Conservation (phyloP, 169 alveolate species). For the Plasmodium vivax region DNA sequence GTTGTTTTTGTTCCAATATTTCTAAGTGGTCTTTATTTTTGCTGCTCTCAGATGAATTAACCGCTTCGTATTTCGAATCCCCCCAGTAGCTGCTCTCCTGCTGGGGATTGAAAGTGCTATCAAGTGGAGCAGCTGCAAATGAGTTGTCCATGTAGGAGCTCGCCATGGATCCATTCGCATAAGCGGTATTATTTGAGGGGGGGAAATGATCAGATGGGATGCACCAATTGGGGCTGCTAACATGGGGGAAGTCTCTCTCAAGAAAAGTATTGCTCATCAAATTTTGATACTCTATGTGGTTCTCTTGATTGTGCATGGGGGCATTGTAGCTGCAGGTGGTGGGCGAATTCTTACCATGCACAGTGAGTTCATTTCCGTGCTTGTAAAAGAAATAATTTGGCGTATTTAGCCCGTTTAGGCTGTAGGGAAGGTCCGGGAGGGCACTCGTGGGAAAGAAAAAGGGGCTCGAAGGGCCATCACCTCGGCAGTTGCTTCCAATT, state of each 20-base stretch:
- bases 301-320: conserved; percentile 1
- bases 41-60: not conserved
- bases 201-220: not conserved
- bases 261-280: conserved; percentile 9
- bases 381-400: not conserved
- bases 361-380: not conserved
- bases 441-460: not conserved
- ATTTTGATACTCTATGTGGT: not conserved
- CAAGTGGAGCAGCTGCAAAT: not conserved
- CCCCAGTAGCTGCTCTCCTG: not conserved
- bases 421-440: not conserved
- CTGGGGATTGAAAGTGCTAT: not conserved
- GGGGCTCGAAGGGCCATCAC: not conserved
- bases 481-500: not conserved
- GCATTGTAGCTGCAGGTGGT: not conserved
- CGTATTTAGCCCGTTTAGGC: not conserved
- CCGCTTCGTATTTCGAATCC: not conserved
- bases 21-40: not conserved
- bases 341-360: not conserved
- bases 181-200: not conserved
- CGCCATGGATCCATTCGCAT: not conserved
- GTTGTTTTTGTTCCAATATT: not conserved
- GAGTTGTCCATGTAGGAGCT: not conserved
- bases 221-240: not conserved
- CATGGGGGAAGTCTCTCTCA: not conserved